Conservation (phyloP, 129 eudicot species). For the Daucus carota region DH1_v3.0 NC_030382.2:43479001-43479500, state of each 20-base stretch:
- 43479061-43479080: constrained; percentile 35
- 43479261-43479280: no score
- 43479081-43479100: constrained; percentile 13
- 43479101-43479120: constrained; percentile 12
- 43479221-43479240: no score
- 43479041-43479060: constrained; percentile 15
- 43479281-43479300: no score
- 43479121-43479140: constrained; percentile 31
- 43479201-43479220: no score
- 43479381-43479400: no score
- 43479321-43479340: no score
- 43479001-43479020: constrained; percentile 26
- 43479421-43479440: not conserved
- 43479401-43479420: constrained; percentile 35
- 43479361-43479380: no score
- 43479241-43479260: no score
- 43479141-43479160: not conserved
- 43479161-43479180: no score
- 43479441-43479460: constrained; percentile 13
- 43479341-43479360: no score
- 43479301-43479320: no score
- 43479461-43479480: constrained; percentile 30
- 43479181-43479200: no score
- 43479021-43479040: not conserved
- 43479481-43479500: constrained; percentile 37